Evolutionary conservation across 202 grass and related monocot genomes (phyloP).

Genomic region (Musa balbisiana): DNA sequence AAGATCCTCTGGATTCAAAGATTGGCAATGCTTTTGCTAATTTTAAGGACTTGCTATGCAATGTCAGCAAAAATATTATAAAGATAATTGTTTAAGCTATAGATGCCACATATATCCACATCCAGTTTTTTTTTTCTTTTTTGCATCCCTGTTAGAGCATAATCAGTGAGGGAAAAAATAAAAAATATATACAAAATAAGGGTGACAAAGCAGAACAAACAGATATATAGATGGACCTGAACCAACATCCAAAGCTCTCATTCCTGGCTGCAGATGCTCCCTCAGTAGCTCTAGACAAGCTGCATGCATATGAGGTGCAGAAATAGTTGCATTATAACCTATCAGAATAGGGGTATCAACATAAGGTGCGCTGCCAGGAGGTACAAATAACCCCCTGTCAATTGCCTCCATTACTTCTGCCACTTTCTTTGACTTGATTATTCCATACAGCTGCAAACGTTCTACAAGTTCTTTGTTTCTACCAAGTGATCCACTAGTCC

Average conservation of each 20-base stretch:
- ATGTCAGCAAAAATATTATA: background rate
- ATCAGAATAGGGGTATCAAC: constrained; percentile 73
- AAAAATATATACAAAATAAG: background rate
- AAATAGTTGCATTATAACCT: constrained; percentile 89
- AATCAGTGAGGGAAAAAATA: background rate
- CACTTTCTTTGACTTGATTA: constrained; percentile 48
- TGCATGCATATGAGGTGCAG: constrained; percentile 91
- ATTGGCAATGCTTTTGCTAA: background rate
- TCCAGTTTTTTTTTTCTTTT: no score
- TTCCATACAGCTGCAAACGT: constrained; percentile 48
- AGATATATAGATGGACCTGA: constrained; percentile 42
- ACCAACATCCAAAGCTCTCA: constrained; percentile 84
- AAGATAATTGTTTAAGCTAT: background rate
- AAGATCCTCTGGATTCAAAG: background rate
- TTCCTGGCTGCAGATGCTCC: constrained; percentile 74
- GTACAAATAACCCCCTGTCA: constrained; percentile 73
- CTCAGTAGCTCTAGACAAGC: constrained; percentile 75
- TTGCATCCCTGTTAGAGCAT: background rate
- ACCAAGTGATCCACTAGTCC: constrained; percentile 46
- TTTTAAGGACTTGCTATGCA: background rate
- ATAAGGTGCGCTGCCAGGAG: constrained; percentile 47
- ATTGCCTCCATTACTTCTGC: constrained; percentile 72
- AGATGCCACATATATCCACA: background rate
- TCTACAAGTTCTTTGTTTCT: constrained; percentile 78
- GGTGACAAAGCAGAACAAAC: background rate